These are phyloP conservation scores for Acmispon strigosus DNA, from an alignment of 306 rosid genomes.

Conservation along the genomic window DNA sequence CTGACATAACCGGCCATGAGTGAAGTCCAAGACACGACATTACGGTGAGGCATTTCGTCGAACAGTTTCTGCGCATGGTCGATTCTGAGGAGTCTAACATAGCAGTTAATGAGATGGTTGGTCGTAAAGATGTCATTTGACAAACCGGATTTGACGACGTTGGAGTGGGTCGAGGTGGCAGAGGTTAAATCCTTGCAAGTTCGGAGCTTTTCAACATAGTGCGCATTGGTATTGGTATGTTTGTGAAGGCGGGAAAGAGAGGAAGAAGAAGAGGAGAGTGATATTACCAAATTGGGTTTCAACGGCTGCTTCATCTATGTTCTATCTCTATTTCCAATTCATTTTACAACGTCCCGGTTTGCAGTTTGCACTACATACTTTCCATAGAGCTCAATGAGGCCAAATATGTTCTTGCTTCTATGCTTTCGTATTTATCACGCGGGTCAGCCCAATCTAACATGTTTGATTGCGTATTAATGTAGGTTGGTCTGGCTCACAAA, in stretches of 20 bases:
- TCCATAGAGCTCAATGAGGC: too few species aligned
- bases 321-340: not conserved
- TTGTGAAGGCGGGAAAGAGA: constrained; percentile 34
- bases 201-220: constrained; percentile 40
- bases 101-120: constrained; percentile 59
- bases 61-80: constrained; percentile 47
- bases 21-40: constrained; percentile 80
- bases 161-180: constrained; percentile 42
- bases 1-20: constrained; percentile 59
- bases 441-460: too few species aligned
- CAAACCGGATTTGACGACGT: constrained; percentile 41
- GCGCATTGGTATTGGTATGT: constrained; percentile 30
- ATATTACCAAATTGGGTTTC: constrained; percentile 9
- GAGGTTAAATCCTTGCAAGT: constrained; percentile 34
- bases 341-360: too few species aligned
- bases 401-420: too few species aligned
- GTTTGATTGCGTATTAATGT: too few species aligned
- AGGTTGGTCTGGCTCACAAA: too few species aligned
- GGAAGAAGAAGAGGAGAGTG: constrained; percentile 19
- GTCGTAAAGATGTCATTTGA: constrained; percentile 37
- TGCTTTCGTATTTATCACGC: too few species aligned
- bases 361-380: too few species aligned
- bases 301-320: constrained; percentile 1
- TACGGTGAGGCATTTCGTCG: constrained; percentile 51
- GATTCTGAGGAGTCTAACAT: constrained; percentile 37